Base-by-base conservation (phyloP, 192 early-diverging fungal genomes). In the Entomortierella beljakovae region DNA sequence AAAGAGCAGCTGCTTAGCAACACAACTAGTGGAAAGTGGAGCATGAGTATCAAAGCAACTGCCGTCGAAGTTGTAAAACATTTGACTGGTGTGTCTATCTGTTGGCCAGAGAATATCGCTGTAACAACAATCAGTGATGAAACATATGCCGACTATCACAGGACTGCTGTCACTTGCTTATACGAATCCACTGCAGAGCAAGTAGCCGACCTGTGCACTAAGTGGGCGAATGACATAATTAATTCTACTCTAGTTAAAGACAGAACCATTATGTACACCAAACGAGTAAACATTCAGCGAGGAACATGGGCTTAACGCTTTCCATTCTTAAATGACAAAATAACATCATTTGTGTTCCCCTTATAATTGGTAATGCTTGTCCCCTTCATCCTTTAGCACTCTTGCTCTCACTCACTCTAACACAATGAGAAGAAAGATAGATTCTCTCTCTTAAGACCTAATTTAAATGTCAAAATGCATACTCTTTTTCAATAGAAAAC, bases 171-270 rank as follows among this genome's bases (percentile, higher is more conserved):
- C 34, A n/a, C 3, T 20, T 2, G 3, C 6, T 57, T 35, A 33
- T 57, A 57, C 34, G 18, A 37, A 35, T 34, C 56, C 31, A 13
- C 56, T 37, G 31, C 3, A 3, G 56, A 57, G 33, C 32, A 57
- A 37, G 29, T 57, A 35, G 33, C 33, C 32, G 37, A 20, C 32
- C 9, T 57, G 56, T 57, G 56, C 33, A 35, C 37, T 37, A 34
- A 57, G 33, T 57, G 56, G 56, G 56, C 56, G 22, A 57, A 57
- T n/a, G 56, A 57, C 4, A 57, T 57, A 3, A 57, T 57, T 34
- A 57, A 57, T n/a, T 57, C 56, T 34, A 57, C 32, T 7, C 2
- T 57, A 31, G 37, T 57, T 37, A 57, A 34, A 57, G 56, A 57
- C 22, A 57, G 56, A 35, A 57, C 56, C 11, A 20, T 57, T 35